A percentile compares a stretch with the other conserved stretches of the same genome.
phyloP scores from a whole-genome alignment of 2,329 filamentous ascomycete species.

The Sporothrix variecibatus region DNA sequence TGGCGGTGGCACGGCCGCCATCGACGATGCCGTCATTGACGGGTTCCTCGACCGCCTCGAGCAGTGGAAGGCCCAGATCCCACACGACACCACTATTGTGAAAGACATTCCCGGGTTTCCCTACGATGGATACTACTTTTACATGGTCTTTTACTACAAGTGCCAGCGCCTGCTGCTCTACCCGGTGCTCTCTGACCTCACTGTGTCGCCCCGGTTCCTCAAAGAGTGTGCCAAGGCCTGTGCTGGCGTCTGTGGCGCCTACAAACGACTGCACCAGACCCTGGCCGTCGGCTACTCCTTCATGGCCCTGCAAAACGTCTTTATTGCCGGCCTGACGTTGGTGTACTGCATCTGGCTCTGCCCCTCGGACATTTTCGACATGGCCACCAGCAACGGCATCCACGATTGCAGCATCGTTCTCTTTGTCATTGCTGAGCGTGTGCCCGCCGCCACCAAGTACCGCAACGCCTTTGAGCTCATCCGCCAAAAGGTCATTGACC shows the following conservation, averaged over 20 bases:
- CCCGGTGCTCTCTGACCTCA: slow-evolving; percentile 7
- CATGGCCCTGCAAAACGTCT: slow-evolving; percentile 21
- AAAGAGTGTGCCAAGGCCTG: slow-evolving; percentile 27
- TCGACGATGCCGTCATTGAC: slow-evolving; percentile 26
- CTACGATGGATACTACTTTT: slow-evolving; percentile 17
- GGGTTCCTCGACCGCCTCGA: slow-evolving; percentile 30
- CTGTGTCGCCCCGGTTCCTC: slow-evolving; percentile 11
- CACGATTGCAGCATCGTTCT: slow-evolving; percentile 24
- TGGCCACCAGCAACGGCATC: slow-evolving; percentile 25
- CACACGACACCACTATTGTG: slow-evolving; percentile 23
- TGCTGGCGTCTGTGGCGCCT: slow-evolving; percentile 36
- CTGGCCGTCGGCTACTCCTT: slow-evolving; percentile 21
- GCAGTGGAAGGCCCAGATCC: slow-evolving; percentile 31
- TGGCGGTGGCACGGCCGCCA: slow-evolving; percentile 3
- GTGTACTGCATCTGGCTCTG: slow-evolving; percentile 38
- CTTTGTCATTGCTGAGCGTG: slow-evolving; percentile 25
- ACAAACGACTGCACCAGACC: slow-evolving; percentile 22
- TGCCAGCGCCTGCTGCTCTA: slow-evolving; percentile 22
- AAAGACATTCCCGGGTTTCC: slow-evolving; percentile 15
- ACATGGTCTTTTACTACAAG: slow-evolving; percentile 26
- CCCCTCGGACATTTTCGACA: slow-evolving; percentile 31
- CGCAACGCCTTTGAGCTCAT: slow-evolving; percentile 25
- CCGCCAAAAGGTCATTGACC: slow-evolving; percentile 20
- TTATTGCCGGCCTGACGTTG: slow-evolving; percentile 35
- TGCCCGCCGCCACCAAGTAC: slow-evolving; percentile 23